phyloP scores from a whole-genome alignment of 768 basidiomycete genomes.

The Coprinopsis strossmayeri region DNA sequence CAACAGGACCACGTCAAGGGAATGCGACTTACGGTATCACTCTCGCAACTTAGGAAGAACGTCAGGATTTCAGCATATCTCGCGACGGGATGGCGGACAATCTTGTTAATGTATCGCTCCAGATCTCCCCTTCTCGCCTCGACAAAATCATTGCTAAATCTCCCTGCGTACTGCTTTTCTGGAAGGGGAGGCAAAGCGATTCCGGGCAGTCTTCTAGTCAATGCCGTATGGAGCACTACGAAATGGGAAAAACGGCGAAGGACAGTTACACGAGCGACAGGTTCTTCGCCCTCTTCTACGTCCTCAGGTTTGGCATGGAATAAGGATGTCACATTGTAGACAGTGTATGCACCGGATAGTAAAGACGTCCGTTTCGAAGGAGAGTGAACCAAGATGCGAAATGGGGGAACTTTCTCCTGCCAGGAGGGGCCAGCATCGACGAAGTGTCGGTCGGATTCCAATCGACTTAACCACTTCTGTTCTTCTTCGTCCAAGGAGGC shows the following conservation, averaged over 20 bases:
- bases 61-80: slow-evolving; percentile 75
- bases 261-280: slow-evolving; percentile 61
- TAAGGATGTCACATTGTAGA: slow-evolving; percentile 73
- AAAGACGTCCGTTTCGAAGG: slow-evolving; percentile 68
- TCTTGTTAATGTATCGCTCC: slow-evolving; percentile 65
- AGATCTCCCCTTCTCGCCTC: slow-evolving; percentile 78
- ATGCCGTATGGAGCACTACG: slow-evolving; percentile 64
- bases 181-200: slow-evolving; percentile 78
- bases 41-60: slow-evolving; percentile 74
- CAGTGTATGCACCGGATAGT: slow-evolving; percentile 64
- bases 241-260: slow-evolving; percentile 84
- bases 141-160: slow-evolving; percentile 77
- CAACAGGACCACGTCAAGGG: background rate
- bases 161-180: slow-evolving; percentile 78
- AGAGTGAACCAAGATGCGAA: slow-evolving; percentile 71
- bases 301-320: slow-evolving; percentile 32
- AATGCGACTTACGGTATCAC: slow-evolving; percentile 51
- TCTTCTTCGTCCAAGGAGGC: slow-evolving; percentile 38
- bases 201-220: slow-evolving; percentile 64
- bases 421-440: slow-evolving; percentile 67
- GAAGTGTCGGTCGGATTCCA: slow-evolving; percentile 64
- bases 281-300: slow-evolving; percentile 19
- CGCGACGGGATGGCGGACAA: slow-evolving; percentile 71
- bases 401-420: slow-evolving; percentile 67
- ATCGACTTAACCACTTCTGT: slow-evolving; percentile 27